Base-by-base conservation (phyloP, 257 asterid genomes). In the Voacanga thouarsii region DNA sequence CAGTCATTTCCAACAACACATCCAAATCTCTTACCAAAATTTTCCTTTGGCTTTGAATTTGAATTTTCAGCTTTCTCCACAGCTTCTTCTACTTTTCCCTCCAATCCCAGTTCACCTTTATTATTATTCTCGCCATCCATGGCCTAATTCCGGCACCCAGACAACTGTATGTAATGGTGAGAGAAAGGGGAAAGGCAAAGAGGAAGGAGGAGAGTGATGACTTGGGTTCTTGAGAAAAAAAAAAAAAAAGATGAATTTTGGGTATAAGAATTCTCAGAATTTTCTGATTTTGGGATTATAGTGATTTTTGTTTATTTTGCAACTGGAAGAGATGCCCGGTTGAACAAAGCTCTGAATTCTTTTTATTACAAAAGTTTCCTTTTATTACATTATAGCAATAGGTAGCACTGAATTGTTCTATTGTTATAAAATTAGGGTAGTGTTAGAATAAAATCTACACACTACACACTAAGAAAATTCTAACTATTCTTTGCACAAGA, bases 131-230 rank as follows among this genome's bases (percentile, higher is more conserved):
- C 59, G 57, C 26, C 84, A 50, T 78, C 82, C 87, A 83, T 80
- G 80, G 78, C 78, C 45, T 74, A 75, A 65, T 80, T 67, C 37
- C 69, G 39, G 63, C 53, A 79, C 68, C 41, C 74, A 68, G 60
- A 57, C 26, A 8, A 67, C 76, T 45, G 81, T 45, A 78, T 19
- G 76, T 39, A 74, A 23, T 55, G 56, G 74, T 44, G 82, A 65
- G 60, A 49, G 75, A 72, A 61, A 80, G 61, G 68, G 82, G 74
- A 76, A 80, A 83, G 82, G 69, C 60, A 28, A 39, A 67, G 51
- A 12, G 49, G 49, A 47, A 65, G 41, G 3, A 51, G 6, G 57
- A 51, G 57, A 51, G 57, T 55, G 61, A 53, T 53, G 59, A 53
- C 59, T 15, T n/a, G 16, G 16, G 26, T 60, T 60, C 18, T 33